Conservation (phyloP, 2,329 filamentous ascomycete genomes). For the Penicillium brevicompactum region DNA sequence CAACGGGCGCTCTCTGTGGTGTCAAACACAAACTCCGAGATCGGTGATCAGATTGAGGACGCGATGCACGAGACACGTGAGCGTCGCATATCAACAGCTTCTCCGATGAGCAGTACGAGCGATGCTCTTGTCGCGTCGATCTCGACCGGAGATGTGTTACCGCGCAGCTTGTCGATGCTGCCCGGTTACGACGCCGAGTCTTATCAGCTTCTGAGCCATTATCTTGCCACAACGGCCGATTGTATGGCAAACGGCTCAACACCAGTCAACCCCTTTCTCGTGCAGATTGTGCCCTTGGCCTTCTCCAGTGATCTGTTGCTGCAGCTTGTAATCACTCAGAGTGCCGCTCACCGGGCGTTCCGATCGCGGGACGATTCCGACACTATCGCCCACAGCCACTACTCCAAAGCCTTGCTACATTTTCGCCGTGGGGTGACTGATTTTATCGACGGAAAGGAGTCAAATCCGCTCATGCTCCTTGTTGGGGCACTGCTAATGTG, state of each 20-base stretch:
- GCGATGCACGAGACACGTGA: not conserved
- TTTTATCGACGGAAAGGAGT: conserved; percentile 34
- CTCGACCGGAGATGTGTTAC: conserved; percentile 22
- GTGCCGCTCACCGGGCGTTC: conserved; percentile 35
- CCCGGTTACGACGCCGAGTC: conserved; percentile 32
- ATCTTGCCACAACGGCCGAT: conserved; percentile 47
- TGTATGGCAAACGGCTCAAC: conserved; percentile 54
- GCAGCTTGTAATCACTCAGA: conserved; percentile 51
- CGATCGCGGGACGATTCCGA: conserved; percentile 32
- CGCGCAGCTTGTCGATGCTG: conserved; percentile 31
- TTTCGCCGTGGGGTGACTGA: conserved; percentile 33
- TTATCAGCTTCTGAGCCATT: conserved; percentile 49
- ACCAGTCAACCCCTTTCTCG: conserved; percentile 49
- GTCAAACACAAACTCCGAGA: conserved; percentile 14
- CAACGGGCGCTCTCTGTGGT: conserved; percentile 19
- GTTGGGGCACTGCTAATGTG: conserved; percentile 51
- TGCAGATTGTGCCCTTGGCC: conserved; percentile 50
- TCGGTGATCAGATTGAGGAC: conserved; percentile 4
- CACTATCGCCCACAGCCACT: conserved; percentile 32
- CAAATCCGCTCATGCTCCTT: conserved; percentile 42
- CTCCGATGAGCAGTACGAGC: not conserved
- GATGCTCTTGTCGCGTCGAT: conserved; percentile 4
- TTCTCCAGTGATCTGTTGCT: conserved; percentile 51
- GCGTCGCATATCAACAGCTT: conserved; percentile 1
- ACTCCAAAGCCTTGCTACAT: conserved; percentile 32